These are phyloP conservation scores for Pythium sp. DNA, from an alignment of 352 stramenopile species.

Conservation along the genomic window DNA sequence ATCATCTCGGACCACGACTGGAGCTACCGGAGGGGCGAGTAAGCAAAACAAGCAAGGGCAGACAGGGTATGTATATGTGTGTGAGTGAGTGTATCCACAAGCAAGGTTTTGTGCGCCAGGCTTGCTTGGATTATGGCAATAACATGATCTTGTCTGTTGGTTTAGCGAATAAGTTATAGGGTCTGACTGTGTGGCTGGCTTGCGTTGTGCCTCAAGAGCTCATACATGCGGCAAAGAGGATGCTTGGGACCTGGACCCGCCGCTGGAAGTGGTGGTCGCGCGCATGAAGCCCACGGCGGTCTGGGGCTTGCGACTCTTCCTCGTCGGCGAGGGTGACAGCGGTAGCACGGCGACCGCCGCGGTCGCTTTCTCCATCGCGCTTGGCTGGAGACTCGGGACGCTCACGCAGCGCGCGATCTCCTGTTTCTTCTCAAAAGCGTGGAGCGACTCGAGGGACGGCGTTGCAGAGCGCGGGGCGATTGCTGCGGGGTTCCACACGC, in stretches of 20 bases:
- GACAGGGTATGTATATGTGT: not conserved
- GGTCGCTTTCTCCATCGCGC: constrained; percentile 50
- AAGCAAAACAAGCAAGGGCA: not conserved
- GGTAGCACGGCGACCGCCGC: constrained; percentile 13
- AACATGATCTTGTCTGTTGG: not conserved
- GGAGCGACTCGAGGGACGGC: constrained; percentile 31
- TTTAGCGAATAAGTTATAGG: not conserved
- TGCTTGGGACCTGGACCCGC: constrained; percentile 3
- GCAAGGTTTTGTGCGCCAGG: not conserved
- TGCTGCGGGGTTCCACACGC: constrained; percentile 40
- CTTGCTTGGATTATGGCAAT: not conserved
- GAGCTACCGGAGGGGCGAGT: constrained; percentile 18
- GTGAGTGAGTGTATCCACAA: not conserved
- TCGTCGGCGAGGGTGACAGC: constrained; percentile 14
- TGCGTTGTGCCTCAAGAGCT: not conserved
- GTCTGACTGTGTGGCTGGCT: not conserved
- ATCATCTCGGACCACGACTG: constrained; percentile 39
- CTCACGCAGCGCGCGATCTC: constrained; percentile 53
- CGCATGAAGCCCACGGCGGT: constrained; percentile 16
- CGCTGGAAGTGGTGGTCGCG: constrained; percentile 10
- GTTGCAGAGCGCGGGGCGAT: constrained; percentile 20
- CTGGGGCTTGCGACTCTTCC: constrained; percentile 18
- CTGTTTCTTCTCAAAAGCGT: constrained; percentile 21
- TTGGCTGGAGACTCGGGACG: constrained; percentile 52
- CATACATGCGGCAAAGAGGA: constrained; percentile 19